These are phyloP conservation scores for Colletotrichum sublineola DNA, from an alignment of 2,329 filamentous ascomycete species.

Conservation along the genomic window DNA sequence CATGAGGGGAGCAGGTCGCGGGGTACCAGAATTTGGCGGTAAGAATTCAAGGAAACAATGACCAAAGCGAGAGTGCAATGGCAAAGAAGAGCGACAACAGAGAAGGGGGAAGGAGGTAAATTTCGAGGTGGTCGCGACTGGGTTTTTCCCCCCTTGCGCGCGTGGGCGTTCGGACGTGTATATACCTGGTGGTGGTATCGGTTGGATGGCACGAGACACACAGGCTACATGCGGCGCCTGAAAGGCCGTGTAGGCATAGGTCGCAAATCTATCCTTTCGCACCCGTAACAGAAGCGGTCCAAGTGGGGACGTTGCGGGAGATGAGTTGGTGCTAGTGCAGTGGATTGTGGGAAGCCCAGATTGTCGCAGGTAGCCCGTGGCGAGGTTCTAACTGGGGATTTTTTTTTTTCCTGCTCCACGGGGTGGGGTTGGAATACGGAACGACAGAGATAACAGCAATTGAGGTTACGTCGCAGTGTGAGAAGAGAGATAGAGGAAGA, in stretches of 20 bases:
- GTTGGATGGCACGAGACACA: conserved; percentile 15
- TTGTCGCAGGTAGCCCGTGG: conserved; percentile 32
- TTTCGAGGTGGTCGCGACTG: conserved; percentile 22
- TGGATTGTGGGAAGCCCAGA: conserved; percentile 33
- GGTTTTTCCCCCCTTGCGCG: background rate
- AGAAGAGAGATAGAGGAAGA: conserved; percentile 5
- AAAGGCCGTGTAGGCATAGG: conserved; percentile 33
- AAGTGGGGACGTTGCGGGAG: conserved; percentile 39
- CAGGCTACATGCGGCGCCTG: conserved; percentile 16
- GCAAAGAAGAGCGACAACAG: conserved; percentile 5
- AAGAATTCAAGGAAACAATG: background rate
- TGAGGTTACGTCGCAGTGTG: conserved; percentile 32
- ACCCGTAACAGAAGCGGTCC: conserved; percentile 25
- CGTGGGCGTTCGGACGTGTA: conserved; percentile 36
- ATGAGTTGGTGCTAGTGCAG: conserved; percentile 40
- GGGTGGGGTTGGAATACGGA: conserved; percentile 26
- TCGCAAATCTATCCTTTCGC: conserved; percentile 30
- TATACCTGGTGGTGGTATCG: conserved; percentile 20
- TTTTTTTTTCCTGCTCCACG: conserved; percentile 27
- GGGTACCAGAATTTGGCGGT: background rate
- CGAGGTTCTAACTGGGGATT: conserved; percentile 32
- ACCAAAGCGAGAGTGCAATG: background rate
- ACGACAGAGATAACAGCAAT: conserved; percentile 36
- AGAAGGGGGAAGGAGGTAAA: background rate
- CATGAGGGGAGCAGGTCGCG: conserved; percentile 30